Evolutionary conservation across 352 stramenopile genomes (phyloP).

Genomic region (Globisporangium cystogenes): DNA sequence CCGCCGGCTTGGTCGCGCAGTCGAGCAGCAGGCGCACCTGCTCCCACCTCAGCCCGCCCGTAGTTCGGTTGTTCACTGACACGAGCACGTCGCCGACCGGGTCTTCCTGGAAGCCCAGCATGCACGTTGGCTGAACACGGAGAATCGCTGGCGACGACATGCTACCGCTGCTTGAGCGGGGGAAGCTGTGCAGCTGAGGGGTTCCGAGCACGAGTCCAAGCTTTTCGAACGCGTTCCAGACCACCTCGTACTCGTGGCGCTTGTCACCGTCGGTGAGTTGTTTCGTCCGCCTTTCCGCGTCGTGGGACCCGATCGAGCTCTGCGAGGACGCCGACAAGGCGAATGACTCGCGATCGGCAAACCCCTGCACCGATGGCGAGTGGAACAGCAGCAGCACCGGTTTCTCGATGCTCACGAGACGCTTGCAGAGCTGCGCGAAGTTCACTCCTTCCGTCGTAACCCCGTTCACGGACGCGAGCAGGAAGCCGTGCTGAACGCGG

Average conservation of each 20-base stretch:
- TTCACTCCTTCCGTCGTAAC: constrained; percentile 14
- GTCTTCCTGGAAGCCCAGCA: constrained; percentile 24
- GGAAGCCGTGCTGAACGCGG: constrained; percentile 31
- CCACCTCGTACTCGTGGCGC: constrained; percentile 10
- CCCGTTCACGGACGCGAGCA: constrained; percentile 51
- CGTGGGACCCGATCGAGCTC: background rate
- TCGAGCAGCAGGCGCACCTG: constrained; percentile 27
- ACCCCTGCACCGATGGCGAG: constrained; percentile 12
- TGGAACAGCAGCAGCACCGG: constrained; percentile 46
- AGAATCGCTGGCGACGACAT: constrained; percentile 3
- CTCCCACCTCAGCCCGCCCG: constrained; percentile 14
- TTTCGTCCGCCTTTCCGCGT: background rate
- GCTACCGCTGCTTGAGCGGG: background rate
- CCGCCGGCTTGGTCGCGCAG: constrained; percentile 24
- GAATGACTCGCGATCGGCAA: constrained; percentile 12
- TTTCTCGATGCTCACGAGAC: constrained; percentile 34
- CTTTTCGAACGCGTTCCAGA: constrained; percentile 8
- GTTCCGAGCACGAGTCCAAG: constrained; percentile 11
- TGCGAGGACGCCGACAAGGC: constrained; percentile 4
- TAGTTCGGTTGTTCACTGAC: constrained; percentile 27
- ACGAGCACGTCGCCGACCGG: constrained; percentile 32
- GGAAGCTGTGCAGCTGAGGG: background rate
- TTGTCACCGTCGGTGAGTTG: background rate
- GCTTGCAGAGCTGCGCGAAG: constrained; percentile 28
- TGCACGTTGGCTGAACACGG: constrained; percentile 15